A percentile compares a stretch with the other conserved stretches of the same genome.
phyloP scores from a whole-genome alignment of 441 rosid species.

The Corymbia calophylla region DNA sequence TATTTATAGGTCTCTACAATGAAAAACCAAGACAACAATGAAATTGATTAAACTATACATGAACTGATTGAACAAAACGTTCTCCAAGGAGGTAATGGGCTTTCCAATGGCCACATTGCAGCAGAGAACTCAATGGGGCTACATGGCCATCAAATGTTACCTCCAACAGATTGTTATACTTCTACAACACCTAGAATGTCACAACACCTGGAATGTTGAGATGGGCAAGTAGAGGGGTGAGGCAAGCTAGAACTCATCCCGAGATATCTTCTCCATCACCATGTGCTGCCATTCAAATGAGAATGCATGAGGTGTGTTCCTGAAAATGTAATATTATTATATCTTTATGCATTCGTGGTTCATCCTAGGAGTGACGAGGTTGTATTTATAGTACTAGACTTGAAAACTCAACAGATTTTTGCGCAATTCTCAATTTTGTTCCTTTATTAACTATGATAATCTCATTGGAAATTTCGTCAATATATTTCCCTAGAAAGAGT shows the following conservation, averaged over 20 bases:
- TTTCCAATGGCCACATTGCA: no score
- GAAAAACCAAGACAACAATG: fast-evolving
- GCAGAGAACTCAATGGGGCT: fast-evolving
- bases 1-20: no score
- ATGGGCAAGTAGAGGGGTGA: no score
- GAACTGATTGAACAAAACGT: fast-evolving
- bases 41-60: fast-evolving
- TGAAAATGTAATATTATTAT: background rate
- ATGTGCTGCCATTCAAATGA: fast-evolving
- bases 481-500: background rate
- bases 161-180: no score
- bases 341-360: background rate
- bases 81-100: fast-evolving
- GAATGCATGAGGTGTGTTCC: no score
- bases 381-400: background rate
- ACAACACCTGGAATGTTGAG: no score
- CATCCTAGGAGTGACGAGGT: background rate
- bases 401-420: background rate
- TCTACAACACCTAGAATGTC: no score
- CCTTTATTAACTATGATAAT: background rate
- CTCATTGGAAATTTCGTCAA: background rate
- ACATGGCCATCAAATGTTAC: fast-evolving
- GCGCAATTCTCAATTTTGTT: background rate
- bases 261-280: no score
- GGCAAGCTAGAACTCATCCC: no score